Percentiles rank a stretch among this genome's conserved stretches.
These are phyloP conservation scores for Arabis hirsuta DNA, from an alignment of 345 rosid species.

Conservation along the genomic window DNA sequence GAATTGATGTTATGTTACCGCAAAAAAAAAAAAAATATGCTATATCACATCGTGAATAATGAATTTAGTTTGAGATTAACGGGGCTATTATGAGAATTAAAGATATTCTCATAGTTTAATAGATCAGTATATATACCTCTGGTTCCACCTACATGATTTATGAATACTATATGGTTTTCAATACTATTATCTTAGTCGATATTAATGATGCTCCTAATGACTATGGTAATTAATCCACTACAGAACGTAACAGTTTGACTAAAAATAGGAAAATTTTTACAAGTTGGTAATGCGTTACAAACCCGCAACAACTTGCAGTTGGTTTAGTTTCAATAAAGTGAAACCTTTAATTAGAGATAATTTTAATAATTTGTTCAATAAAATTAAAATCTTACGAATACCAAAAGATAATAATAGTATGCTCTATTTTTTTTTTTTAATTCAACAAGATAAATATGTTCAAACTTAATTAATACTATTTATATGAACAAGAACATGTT, in stretches of 20 bases:
- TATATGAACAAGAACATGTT: constrained; percentile 33
- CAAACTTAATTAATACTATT: background rate
- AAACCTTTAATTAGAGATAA: background rate
- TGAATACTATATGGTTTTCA: background rate
- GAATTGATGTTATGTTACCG: too few relatives aligned
- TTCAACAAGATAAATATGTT: background rate
- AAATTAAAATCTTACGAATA: too few relatives aligned
- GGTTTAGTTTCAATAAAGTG: background rate
- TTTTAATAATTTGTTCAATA: background rate
- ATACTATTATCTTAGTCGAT: background rate
- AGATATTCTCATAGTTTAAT: constrained; percentile 6
- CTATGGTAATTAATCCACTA: constrained; percentile 23
- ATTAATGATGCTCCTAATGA: constrained; percentile 18
- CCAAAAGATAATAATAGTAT: too few relatives aligned
- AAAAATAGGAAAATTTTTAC: background rate
- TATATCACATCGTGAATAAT: background rate
- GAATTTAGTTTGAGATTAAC: background rate
- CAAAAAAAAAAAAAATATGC: too few relatives aligned
- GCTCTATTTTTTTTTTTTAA: too few relatives aligned
- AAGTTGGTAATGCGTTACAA: constrained; percentile 23
- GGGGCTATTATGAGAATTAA: background rate
- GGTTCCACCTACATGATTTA: constrained; percentile 8
- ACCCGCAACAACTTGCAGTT: constrained; percentile 30
- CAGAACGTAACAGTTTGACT: background rate
- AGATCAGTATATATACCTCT: background rate